phyloP scores from a whole-genome alignment of 1,284 basidiomycete species.

The Tetrapyrgos nigripes region DNA sequence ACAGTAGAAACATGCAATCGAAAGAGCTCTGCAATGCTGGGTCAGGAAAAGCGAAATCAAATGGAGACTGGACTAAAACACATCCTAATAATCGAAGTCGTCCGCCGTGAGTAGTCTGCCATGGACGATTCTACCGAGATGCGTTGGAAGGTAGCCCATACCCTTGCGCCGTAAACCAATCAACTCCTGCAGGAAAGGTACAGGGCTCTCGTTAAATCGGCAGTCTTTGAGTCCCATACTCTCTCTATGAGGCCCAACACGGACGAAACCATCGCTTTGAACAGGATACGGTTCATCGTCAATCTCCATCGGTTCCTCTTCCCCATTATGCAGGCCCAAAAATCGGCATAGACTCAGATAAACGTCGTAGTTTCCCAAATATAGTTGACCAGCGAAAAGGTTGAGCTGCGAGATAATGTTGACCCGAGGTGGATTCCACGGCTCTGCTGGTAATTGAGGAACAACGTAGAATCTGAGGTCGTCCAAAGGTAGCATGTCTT shows the following conservation, averaged over 20 bases:
- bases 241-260: constrained; percentile 21
- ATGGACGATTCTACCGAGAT: constrained; percentile 49
- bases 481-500: constrained; percentile 45
- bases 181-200: constrained; percentile 40
- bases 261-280: constrained; percentile 44
- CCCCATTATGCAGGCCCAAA: constrained; percentile 40
- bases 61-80: too few relatives aligned
- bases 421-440: constrained; percentile 23
- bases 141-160: constrained; percentile 41
- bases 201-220: constrained; percentile 37
- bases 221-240: constrained; percentile 16
- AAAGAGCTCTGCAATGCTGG: too few relatives aligned
- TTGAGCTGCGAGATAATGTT: constrained; percentile 42
- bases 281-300: too few relatives aligned
- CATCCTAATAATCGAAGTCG: too few relatives aligned
- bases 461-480: constrained; percentile 42
- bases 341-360: constrained; percentile 42
- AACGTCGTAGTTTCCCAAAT: constrained; percentile 35
- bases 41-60: too few relatives aligned
- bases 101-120: constrained; percentile 32
- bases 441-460: constrained; percentile 27
- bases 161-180: constrained; percentile 48
- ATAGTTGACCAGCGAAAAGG: constrained; percentile 52
- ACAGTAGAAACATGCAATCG: too few relatives aligned
- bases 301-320: constrained; percentile 16